Percentiles rank a stretch among this genome's conserved stretches.
Conservation (phyloP, 495 filamentous ascomycete species). For the Aspergillus olivimuriae region DNA sequence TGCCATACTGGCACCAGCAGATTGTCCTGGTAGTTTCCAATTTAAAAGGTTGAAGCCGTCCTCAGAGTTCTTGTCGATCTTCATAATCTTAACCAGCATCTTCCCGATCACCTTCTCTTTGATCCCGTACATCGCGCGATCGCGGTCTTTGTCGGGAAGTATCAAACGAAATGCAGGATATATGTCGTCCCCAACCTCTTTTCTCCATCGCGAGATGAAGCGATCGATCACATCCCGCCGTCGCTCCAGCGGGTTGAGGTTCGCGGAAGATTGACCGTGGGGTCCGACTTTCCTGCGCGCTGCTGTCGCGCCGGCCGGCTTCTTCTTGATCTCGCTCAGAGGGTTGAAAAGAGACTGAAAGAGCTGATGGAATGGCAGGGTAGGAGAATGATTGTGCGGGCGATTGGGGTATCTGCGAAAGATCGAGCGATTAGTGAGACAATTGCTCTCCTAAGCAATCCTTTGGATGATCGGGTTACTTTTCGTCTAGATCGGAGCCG, state of each 20-base stretch:
- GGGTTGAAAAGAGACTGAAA: conserved; percentile 78
- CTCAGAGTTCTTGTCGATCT: conserved; percentile 85
- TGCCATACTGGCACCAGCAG: conserved; percentile 54
- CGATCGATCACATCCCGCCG: conserved; percentile 80
- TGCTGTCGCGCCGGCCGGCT: conserved; percentile 46
- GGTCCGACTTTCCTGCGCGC: conserved; percentile 49
- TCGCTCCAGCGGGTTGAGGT: conserved; percentile 71
- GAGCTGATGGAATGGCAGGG: conserved; percentile 78
- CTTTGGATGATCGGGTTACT: no score
- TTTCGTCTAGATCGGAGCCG: conserved; percentile 55
- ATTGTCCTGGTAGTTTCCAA: conserved; percentile 83
- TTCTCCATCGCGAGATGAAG: conserved; percentile 85
- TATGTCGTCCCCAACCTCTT: conserved; percentile 83
- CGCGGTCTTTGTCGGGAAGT: conserved; percentile 87
- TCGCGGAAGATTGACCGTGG: conserved; percentile 42
- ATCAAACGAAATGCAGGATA: conserved; percentile 91
- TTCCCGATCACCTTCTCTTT: conserved; percentile 91
- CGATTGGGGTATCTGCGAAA: conserved; percentile 68
- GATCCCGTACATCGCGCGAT: conserved; percentile 88
- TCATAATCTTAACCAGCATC: conserved; percentile 82
- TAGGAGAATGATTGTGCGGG: conserved; percentile 70
- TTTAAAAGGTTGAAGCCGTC: conserved; percentile 82
- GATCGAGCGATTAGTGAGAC: conserved; percentile 19
- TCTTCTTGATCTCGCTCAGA: conserved; percentile 76
- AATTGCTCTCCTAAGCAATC: no score